phyloP scores from a whole-genome alignment of 179 eudicot genomes.

The Spinacia oleracea region DNA sequence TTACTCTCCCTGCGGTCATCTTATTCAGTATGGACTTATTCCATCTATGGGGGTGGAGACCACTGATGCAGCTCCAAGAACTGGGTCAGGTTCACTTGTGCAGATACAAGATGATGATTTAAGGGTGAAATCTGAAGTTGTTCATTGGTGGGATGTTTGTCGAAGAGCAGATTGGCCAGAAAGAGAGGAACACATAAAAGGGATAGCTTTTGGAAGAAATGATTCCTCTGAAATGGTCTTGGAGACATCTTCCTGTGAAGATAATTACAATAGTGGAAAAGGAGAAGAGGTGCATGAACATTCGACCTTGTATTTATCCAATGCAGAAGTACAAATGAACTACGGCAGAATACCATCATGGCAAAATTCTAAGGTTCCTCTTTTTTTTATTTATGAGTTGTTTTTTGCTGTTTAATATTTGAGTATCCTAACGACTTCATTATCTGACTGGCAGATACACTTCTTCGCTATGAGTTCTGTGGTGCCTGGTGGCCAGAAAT shows the following conservation, averaged over 20 bases:
- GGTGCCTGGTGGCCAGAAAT: conserved; percentile 28
- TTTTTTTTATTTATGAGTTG: conserved; percentile 5
- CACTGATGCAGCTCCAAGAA: conserved; percentile 50
- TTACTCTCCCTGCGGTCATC: conserved; percentile 83
- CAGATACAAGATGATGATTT: conserved; percentile 79
- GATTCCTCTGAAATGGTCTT: conserved; percentile 32
- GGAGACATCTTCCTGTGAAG: conserved; percentile 52
- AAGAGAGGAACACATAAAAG: conserved; percentile 68
- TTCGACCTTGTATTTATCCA: conserved; percentile 77
- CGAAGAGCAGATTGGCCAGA: conserved; percentile 93
- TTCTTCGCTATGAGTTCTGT: conserved; percentile 58
- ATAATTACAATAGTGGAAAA: conserved; percentile 43
- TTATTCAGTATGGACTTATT: conserved; percentile 79
- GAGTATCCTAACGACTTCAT: conserved; percentile 20
- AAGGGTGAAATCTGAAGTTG: conserved; percentile 72
- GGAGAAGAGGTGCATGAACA: conserved; percentile 51
- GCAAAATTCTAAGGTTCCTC: conserved; percentile 84
- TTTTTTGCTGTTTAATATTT: conserved; percentile 4
- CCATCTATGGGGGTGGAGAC: conserved; percentile 68
- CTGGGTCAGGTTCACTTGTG: conserved; percentile 44
- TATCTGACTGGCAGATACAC: conserved; percentile 49
- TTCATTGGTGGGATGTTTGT: conserved; percentile 99
- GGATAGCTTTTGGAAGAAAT: conserved; percentile 43
- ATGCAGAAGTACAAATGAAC: conserved; percentile 91
- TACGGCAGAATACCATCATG: conserved; percentile 71